These are phyloP conservation scores for Brasilioporus rufonigricans DNA, from an alignment of 768 basidiomycete species.

Conservation along the genomic window DNA sequence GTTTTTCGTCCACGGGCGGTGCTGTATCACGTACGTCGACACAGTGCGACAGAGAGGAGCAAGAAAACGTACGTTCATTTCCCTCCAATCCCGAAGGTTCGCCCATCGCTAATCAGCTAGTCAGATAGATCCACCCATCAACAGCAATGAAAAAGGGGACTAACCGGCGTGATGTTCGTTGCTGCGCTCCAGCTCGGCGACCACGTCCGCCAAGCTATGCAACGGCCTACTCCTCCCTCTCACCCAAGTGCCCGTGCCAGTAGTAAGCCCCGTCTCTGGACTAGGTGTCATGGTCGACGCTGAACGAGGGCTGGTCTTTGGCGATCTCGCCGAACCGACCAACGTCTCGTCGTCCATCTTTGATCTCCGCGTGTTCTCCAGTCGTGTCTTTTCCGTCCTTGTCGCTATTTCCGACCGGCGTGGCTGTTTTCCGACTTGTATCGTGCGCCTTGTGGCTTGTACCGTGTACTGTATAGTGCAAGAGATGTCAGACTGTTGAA, in stretches of 20 bases:
- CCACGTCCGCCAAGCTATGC: constrained; percentile 42
- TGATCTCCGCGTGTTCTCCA: not conserved
- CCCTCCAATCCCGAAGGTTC: constrained; percentile 38
- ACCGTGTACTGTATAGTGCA: not conserved
- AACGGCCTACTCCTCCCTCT: constrained; percentile 36
- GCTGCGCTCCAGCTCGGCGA: constrained; percentile 42
- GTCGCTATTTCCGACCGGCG: not conserved
- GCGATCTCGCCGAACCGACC: constrained; percentile 19
- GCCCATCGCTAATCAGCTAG: constrained; percentile 19
- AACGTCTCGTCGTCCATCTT: constrained; percentile 28
- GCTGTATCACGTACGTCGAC: constrained; percentile 11
- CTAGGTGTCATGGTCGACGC: constrained; percentile 12
- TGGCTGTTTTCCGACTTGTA: not conserved
- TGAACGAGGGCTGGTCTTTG: constrained; percentile 20
- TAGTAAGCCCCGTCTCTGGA: constrained; percentile 6
- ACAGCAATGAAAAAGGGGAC: constrained; percentile 5
- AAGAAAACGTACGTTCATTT: constrained; percentile 32
- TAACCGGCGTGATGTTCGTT: constrained; percentile 30
- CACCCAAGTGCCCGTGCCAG: not conserved
- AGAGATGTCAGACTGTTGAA: not conserved
- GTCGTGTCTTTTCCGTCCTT: not conserved
- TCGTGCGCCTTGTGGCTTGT: not conserved
- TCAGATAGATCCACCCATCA: not conserved
- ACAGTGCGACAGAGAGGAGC: not conserved
- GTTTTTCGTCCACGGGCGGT: constrained; percentile 46